Percentiles rank a stretch among this genome's conserved stretches.
Conservation (phyloP, 2,329 filamentous ascomycete species). For the Ophiostoma quercus region DNA sequence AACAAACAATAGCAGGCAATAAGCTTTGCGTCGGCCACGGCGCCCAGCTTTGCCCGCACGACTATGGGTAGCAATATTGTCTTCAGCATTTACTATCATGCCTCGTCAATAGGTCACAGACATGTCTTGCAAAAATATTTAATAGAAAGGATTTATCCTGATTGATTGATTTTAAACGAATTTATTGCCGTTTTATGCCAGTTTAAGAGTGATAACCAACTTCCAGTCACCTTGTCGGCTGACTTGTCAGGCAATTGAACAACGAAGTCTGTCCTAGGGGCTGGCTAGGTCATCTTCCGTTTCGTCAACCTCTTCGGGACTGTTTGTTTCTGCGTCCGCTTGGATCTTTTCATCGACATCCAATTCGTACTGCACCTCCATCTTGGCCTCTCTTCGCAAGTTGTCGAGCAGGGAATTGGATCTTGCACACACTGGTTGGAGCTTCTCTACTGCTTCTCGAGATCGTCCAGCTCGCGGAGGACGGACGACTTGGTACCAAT, state of each 20-base stretch:
- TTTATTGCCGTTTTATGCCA: background rate
- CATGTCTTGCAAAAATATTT: background rate
- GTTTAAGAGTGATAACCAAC: background rate
- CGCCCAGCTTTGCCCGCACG: background rate
- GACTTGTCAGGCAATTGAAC: background rate
- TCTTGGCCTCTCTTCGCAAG: background rate
- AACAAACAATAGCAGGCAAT: background rate
- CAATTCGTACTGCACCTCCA: background rate
- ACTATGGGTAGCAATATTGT: too few species aligned
- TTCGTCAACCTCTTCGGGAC: background rate
- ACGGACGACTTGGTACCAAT: conserved; percentile 84
- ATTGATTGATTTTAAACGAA: background rate
- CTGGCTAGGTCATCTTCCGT: too few species aligned
- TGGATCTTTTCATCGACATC: too few species aligned
- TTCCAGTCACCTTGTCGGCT: background rate
- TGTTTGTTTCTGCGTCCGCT: background rate
- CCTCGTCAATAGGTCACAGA: background rate
- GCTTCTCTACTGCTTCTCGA: conserved; percentile 40
- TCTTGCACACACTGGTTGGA: background rate
- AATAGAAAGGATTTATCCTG: background rate
- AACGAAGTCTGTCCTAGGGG: background rate
- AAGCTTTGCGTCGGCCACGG: background rate
- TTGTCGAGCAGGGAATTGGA: background rate
- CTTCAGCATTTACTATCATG: too few species aligned
- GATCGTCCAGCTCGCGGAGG: conserved; percentile 69